Evolutionary conservation across 164 flowering plant species (phyloP).

Genomic region (Amborella trichopoda): DNA sequence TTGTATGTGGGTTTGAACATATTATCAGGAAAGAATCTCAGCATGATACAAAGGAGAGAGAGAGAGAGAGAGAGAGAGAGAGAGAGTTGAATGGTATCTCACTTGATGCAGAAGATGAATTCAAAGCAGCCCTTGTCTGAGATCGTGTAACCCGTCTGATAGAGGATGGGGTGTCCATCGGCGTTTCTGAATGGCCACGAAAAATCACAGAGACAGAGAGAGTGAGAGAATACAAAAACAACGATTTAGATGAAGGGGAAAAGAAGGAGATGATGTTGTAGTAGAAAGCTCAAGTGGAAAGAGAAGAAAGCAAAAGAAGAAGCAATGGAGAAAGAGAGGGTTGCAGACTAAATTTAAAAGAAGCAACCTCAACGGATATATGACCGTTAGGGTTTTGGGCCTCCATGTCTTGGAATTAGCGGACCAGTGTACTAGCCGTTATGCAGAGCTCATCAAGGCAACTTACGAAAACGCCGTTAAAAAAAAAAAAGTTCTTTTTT

Average conservation of each 20-base stretch:
- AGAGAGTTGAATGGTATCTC: background rate
- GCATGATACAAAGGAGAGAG: background rate
- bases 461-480: too few species aligned
- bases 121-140: slow-evolving; percentile 22
- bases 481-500: too few species aligned
- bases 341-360: slow-evolving; percentile 3
- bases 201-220: background rate
- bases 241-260: too few species aligned
- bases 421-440: too few species aligned
- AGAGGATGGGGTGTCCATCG: slow-evolving; percentile 83
- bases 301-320: background rate
- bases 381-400: slow-evolving; percentile 21
- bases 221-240: too few species aligned
- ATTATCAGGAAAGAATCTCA: background rate
- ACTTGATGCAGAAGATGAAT: slow-evolving; percentile 14
- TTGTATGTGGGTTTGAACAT: too few species aligned
- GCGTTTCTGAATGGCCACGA: background rate
- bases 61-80: background rate
- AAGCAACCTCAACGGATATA: slow-evolving; percentile 12
- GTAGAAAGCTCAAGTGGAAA: too few species aligned
- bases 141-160: slow-evolving; percentile 65
- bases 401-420: too few species aligned
- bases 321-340: background rate
- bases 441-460: too few species aligned
- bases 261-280: too few species aligned